phyloP scores from a whole-genome alignment of 805 yeast species.

The Metschnikowia chrysomelidarum region DNA sequence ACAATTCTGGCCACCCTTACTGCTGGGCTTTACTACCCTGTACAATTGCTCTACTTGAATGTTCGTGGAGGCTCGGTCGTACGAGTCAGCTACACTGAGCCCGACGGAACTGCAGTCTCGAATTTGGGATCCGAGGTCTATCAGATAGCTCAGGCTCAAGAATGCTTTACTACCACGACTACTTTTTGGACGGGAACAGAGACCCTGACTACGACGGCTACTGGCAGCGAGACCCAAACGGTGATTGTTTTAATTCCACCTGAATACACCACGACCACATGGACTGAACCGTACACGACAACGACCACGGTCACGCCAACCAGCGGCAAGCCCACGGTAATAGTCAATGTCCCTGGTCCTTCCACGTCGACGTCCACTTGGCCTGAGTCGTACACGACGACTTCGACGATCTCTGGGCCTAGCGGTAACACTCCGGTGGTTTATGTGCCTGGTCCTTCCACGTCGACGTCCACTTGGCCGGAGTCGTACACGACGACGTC shows the following conservation, averaged over 20 bases:
- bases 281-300: not conserved
- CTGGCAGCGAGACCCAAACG: not conserved
- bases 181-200: not conserved
- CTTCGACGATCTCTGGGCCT: no score
- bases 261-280: not conserved
- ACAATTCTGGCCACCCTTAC: no score
- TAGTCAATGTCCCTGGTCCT: no score
- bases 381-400: no score
- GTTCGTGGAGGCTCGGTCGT: not conserved
- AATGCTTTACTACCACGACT: not conserved
- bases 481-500: no score
- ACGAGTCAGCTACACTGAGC: not conserved
- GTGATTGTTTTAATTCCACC: no score
- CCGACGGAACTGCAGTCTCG: not conserved
- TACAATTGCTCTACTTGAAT: constrained; percentile 6
- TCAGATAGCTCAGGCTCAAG: not conserved
- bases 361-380: no score
- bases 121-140: constrained; percentile 4
- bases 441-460: no score
- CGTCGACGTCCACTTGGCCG: no score
- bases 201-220: constrained; percentile 1
- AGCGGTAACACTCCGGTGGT: no score
- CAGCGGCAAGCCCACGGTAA: no score
- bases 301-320: constrained; percentile 8
- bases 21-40: constrained; percentile 4